phyloP scores from a whole-genome alignment of 352 stramenopile species.

The Pythium volutum region DNA sequence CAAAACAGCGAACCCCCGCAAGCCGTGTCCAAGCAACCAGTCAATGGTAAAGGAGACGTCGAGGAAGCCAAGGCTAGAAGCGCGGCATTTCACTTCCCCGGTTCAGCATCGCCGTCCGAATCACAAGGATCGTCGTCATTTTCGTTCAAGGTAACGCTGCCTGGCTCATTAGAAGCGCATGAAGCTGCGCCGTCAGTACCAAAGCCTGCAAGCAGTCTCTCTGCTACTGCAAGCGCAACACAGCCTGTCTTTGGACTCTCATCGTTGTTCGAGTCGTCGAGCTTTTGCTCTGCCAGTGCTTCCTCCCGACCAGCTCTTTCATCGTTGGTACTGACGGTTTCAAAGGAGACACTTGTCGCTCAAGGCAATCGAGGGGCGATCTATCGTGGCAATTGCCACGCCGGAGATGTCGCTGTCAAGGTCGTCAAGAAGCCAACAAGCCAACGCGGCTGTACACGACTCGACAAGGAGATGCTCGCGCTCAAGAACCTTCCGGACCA shows the following conservation, averaged over 20 bases:
- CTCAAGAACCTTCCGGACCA: slow-evolving; percentile 2
- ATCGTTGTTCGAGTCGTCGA: background rate
- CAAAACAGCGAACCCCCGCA: background rate
- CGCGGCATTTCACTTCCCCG: background rate
- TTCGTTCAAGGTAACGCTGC: background rate
- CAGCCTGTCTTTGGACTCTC: background rate
- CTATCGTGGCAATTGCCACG: background rate
- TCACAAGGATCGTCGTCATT: background rate
- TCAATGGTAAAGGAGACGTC: background rate
- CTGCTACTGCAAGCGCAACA: background rate
- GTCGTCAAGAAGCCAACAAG: background rate
- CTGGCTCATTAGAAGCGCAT: background rate
- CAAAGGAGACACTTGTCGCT: background rate
- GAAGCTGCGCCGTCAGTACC: background rate
- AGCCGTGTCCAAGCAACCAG: background rate
- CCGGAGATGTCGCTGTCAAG: background rate
- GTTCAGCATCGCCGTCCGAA: background rate
- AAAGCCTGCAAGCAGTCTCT: background rate
- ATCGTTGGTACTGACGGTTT: background rate
- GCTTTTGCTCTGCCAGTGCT: background rate
- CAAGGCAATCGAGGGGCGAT: background rate
- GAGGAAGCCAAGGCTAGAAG: background rate
- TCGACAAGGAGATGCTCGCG: background rate
- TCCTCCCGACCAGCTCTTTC: background rate
- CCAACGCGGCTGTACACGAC: background rate